phyloP scores from a whole-genome alignment of 257 asterid species.

The Ilex aquifolium region DNA sequence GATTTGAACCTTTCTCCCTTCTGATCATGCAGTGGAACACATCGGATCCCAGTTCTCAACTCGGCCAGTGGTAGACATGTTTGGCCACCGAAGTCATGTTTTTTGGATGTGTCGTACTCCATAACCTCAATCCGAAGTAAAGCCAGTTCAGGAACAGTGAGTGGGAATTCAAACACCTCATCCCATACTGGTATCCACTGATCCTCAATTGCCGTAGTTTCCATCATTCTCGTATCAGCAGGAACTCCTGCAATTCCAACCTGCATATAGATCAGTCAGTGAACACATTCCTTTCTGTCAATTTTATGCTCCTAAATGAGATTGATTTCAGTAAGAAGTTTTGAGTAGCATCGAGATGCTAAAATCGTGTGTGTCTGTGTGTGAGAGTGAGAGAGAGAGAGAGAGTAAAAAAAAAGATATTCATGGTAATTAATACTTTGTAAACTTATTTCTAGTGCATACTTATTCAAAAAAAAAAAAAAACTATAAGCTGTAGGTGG shows the following conservation, averaged over 20 bases:
- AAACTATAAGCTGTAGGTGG: no score
- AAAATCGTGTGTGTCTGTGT: no score
- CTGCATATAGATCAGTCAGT: background rate
- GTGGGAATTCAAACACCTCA: slow-evolving; percentile 1
- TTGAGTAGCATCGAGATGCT: background rate
- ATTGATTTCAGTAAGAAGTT: background rate
- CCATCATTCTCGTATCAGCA: slow-evolving; percentile 5
- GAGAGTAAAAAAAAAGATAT: no score
- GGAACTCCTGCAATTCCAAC: slow-evolving; percentile 12
- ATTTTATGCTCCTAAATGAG: background rate
- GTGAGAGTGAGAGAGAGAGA: background rate
- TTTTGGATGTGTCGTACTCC: background rate
- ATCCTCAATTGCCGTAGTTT: slow-evolving; percentile 1
- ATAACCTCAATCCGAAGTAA: background rate
- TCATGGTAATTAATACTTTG: no score
- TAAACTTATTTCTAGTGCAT: no score
- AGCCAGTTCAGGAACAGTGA: background rate
- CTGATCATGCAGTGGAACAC: slow-evolving; percentile 2
- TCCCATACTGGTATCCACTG: slow-evolving; percentile 8
- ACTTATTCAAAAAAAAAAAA: no score
- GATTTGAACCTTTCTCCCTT: slow-evolving; percentile 5
- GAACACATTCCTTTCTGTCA: background rate
- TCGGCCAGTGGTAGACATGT: slow-evolving; percentile 3
- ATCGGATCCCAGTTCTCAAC: slow-evolving; percentile 3
- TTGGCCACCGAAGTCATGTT: background rate